A percentile compares a stretch with the other conserved stretches of the same genome.
Evolutionary conservation across 805 yeast genomes (phyloP).

Genomic region (Monosporozyma aerobia): DNA sequence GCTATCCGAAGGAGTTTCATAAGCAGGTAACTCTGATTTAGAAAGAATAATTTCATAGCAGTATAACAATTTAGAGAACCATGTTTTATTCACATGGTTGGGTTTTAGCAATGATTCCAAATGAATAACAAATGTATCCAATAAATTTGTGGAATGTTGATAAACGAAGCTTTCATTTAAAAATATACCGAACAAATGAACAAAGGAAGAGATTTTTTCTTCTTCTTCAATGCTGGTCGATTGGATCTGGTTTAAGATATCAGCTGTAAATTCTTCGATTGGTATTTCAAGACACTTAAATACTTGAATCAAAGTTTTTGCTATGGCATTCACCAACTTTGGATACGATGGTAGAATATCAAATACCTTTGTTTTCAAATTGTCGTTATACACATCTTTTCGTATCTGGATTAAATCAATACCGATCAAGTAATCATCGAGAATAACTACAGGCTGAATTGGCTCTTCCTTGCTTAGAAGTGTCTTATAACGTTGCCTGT

Average conservation of each 20-base stretch:
- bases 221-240: slow-evolving; percentile 29
- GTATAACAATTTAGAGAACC: slow-evolving; percentile 51
- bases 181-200: slow-evolving; percentile 37
- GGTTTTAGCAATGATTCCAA: slow-evolving; percentile 32
- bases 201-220: slow-evolving; percentile 32
- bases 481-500: background rate
- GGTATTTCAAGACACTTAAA: slow-evolving; percentile 28
- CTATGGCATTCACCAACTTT: slow-evolving; percentile 28
- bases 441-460: background rate
- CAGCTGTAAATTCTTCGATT: slow-evolving; percentile 29
- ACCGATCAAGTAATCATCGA: background rate
- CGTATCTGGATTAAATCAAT: slow-evolving; percentile 24
- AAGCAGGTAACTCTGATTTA: slow-evolving; percentile 41
- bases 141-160: slow-evolving; percentile 26
- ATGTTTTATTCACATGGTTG: slow-evolving; percentile 36
- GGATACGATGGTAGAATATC: slow-evolving; percentile 38
- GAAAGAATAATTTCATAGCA: slow-evolving; percentile 49
- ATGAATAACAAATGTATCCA: slow-evolving; percentile 32
- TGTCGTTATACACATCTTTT: slow-evolving; percentile 26
- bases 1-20: slow-evolving; percentile 28
- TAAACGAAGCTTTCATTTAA: slow-evolving; percentile 33
- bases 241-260: slow-evolving; percentile 32
- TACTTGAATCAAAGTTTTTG: slow-evolving; percentile 35
- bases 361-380: slow-evolving; percentile 35
- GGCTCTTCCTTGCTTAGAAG: background rate